phyloP scores from a whole-genome alignment of 2,329 filamentous ascomycete genomes.

The Monilinia laxa region DNA sequence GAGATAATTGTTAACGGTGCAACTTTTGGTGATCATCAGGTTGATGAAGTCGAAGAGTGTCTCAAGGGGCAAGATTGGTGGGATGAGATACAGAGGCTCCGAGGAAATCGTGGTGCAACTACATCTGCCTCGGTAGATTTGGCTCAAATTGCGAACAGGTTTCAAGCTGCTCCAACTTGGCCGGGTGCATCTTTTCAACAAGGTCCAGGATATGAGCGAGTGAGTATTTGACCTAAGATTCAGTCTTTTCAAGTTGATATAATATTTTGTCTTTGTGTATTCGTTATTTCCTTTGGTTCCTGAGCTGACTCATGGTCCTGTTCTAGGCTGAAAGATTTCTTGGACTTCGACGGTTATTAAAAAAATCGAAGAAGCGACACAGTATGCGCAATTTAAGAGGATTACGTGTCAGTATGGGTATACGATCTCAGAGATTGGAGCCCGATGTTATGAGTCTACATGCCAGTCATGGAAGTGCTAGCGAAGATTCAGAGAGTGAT shows the following conservation, averaged over 20 bases:
- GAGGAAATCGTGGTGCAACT: constrained; percentile 43
- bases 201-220: constrained; percentile 46
- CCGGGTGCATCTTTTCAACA: constrained; percentile 54
- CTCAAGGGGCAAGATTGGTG: constrained; percentile 79
- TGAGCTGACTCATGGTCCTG: not conserved
- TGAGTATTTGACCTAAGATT: not conserved
- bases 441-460: constrained; percentile 35
- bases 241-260: too few species aligned
- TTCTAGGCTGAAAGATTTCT: constrained; percentile 46
- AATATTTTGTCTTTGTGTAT: not conserved
- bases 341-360: constrained; percentile 61
- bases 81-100: constrained; percentile 65
- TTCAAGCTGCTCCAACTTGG: constrained; percentile 47
- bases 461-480: constrained; percentile 48
- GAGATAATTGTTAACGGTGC: constrained; percentile 76
- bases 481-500: constrained; percentile 44
- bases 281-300: not conserved
- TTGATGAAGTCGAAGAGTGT: constrained; percentile 62
- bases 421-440: constrained; percentile 71
- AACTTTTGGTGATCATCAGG: constrained; percentile 53
- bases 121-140: constrained; percentile 44
- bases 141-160: constrained; percentile 46
- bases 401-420: constrained; percentile 67
- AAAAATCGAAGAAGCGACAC: constrained; percentile 50
- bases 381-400: constrained; percentile 42